These are phyloP conservation scores for Ceraceosorus guamensis DNA, from an alignment of 1,284 basidiomycete genomes.

Conservation along the genomic window DNA sequence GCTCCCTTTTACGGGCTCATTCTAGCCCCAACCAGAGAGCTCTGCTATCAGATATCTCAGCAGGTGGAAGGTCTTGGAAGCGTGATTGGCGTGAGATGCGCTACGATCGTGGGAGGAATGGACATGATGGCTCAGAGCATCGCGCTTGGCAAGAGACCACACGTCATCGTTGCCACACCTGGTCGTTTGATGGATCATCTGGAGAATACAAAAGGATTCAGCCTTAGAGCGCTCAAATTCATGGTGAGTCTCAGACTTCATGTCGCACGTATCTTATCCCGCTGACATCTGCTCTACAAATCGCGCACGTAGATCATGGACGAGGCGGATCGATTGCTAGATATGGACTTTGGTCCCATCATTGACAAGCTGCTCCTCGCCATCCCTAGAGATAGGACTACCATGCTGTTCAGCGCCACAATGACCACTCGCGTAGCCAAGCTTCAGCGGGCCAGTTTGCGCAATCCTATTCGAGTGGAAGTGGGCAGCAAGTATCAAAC, in stretches of 20 bases:
- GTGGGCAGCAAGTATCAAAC: constrained; percentile 90
- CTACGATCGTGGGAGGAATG: constrained; percentile 89
- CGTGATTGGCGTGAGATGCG: constrained; percentile 65
- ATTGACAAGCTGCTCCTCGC: constrained; percentile 96
- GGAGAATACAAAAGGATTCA: constrained; percentile 97
- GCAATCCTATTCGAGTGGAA: constrained; percentile 89
- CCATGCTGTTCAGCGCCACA: constrained; percentile 97
- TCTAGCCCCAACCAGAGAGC: constrained; percentile 75
- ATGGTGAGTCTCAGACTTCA: constrained; percentile 57
- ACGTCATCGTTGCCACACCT: constrained; percentile 95
- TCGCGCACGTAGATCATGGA: constrained; percentile 56
- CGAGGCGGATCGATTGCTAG: constrained; percentile 90
- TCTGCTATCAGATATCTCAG: constrained; percentile 97
- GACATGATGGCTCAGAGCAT: constrained; percentile 89
- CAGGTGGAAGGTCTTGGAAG: constrained; percentile 90
- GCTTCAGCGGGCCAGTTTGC: constrained; percentile 87
- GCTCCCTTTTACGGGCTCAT: constrained; percentile 88
- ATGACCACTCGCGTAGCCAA: constrained; percentile 99
- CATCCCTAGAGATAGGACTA: constrained; percentile 87
- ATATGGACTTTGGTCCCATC: constrained; percentile 94
- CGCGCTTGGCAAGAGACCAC: constrained; percentile 70
- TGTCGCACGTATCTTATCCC: background rate
- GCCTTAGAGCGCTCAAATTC: constrained; percentile 76
- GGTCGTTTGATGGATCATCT: constrained; percentile 91
- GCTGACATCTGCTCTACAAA: constrained; percentile 55